Evolutionary conservation across 1,139 yeast species (phyloP), one percentile per base, ranked within the genome.

Genomic region (Hansenula lynferdii): DNA sequence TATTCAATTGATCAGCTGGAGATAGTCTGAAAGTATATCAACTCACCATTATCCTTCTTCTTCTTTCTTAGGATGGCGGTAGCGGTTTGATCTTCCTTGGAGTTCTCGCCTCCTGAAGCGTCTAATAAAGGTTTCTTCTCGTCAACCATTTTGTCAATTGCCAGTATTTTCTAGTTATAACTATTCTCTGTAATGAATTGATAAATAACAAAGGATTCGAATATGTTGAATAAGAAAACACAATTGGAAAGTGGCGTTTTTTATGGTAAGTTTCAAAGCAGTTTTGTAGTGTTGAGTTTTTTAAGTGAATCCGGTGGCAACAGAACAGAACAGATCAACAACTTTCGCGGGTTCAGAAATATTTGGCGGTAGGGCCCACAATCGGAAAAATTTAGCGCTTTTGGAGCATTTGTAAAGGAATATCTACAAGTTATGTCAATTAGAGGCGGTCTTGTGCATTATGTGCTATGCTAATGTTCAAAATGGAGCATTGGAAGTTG

Each of bases 31-130:
- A 23, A 23, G 8, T 7, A 10, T 9, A 23, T 28, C 14, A 8
- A 28, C 37, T 5, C 18, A 34, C 61, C 78, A 64, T 94, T 94
- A 59, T 86, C 96, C 76, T 92, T 92, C 94, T 92, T 92, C 81
- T 94, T 94, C 67, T 92, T 79, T 68, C 97, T 85, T 58, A 94
- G 74, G 59, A 94, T 94, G 28, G 98, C 98, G 41, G 98, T 92
- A 51, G 99, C 98, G 41, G 96, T 87, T 49, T 78, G 80, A 62
- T 92, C 97, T 57, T 85, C 96, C 27, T 61, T 60, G 39, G 60
- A 53, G 38, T 66, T 65, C 26, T 70, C 78, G 31, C 69, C 65
- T 37, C 82, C 82, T 40, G 80, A 75, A 41, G 75, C 76, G 52
- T 76, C 82, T 48, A 67, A 57, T 48, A 75, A 62, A 36, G 64